Conservation (phyloP, 176 grass and related monocot genomes). For the Cymbopogon citratus region DNA sequence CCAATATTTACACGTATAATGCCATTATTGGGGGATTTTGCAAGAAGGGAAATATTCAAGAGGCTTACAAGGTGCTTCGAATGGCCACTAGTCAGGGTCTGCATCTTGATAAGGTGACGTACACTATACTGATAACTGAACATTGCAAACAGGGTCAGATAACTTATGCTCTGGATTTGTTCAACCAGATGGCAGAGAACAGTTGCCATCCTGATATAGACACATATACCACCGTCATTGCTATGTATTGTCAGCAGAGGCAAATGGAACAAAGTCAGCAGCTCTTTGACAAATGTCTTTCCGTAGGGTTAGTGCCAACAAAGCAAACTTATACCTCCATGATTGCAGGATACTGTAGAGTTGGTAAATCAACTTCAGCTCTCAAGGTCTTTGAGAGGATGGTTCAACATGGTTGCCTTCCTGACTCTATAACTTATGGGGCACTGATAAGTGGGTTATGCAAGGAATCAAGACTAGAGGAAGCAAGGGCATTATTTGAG, state of each 20-base stretch:
- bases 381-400: constrained; percentile 76
- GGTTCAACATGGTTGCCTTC: constrained; percentile 57
- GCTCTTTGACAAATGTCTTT: constrained; percentile 69
- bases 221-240: constrained; percentile 73
- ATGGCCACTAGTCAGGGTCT: constrained; percentile 48
- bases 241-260: constrained; percentile 60
- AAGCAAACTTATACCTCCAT: constrained; percentile 86
- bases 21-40: constrained; percentile 64
- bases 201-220: constrained; percentile 74
- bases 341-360: constrained; percentile 83
- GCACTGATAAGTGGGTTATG: constrained; percentile 82
- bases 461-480: constrained; percentile 81
- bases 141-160: constrained; percentile 73
- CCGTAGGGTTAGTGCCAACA: constrained; percentile 57
- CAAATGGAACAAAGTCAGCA: constrained; percentile 70
- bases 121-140: constrained; percentile 67
- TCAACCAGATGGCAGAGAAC: constrained; percentile 59
- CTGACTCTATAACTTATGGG: constrained; percentile 78
- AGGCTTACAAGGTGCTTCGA: constrained; percentile 79
- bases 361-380: constrained; percentile 58
- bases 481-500: constrained; percentile 77
- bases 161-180: constrained; percentile 57
- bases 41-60: constrained; percentile 62
- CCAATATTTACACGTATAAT: constrained; percentile 90
- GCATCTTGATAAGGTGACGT: constrained; percentile 72